phyloP scores from a whole-genome alignment of 2,329 filamentous ascomycete species.

The Aspergillus candidus region DNA sequence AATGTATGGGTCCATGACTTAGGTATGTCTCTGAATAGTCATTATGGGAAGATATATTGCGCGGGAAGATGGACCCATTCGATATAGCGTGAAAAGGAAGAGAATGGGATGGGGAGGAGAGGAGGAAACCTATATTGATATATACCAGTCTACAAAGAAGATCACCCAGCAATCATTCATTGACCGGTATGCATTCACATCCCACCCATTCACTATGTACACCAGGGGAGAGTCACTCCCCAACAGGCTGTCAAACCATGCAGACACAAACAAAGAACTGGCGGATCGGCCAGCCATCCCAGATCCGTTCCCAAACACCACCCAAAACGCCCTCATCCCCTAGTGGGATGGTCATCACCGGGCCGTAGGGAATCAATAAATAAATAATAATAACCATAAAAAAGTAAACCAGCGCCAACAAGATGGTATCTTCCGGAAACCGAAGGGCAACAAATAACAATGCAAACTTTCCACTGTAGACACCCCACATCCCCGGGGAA shows the following conservation, averaged over 20 bases:
- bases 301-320: too few relatives aligned
- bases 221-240: too few relatives aligned
- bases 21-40: too few relatives aligned
- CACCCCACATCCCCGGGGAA: conserved; percentile 1
- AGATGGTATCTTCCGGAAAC: conserved; percentile 31
- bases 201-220: too few relatives aligned
- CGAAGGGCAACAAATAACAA: conserved; percentile 22
- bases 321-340: not conserved
- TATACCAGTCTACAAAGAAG: not conserved
- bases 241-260: too few relatives aligned
- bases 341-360: not conserved
- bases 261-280: too few relatives aligned
- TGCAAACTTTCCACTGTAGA: conserved; percentile 15
- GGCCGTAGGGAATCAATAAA: not conserved
- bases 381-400: conserved; percentile 1
- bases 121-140: not conserved
- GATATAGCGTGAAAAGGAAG: conserved; percentile 1
- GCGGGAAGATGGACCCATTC: too few relatives aligned
- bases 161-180: too few relatives aligned
- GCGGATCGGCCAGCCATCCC: too few relatives aligned
- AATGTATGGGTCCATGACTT: too few relatives aligned
- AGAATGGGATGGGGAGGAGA: conserved; percentile 9
- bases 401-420: conserved; percentile 10
- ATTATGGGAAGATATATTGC: too few relatives aligned
- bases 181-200: too few relatives aligned